Conservation (phyloP, 2,329 filamentous ascomycete genomes). For the Aspergillus sp. region DNA sequence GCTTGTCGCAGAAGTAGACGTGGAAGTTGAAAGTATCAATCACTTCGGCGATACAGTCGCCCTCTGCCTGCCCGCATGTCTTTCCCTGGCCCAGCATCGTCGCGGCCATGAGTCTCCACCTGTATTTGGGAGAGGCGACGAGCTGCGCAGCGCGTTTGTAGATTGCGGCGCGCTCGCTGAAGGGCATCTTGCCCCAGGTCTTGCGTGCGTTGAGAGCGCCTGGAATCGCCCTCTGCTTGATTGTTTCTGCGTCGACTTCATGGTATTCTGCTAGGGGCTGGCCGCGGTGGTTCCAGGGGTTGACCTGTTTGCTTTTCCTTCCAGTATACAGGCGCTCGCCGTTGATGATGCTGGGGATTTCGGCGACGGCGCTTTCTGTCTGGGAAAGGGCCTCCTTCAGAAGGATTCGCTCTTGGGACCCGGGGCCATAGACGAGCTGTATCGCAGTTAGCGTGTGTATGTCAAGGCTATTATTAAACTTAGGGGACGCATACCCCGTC, state of each 20-base stretch:
- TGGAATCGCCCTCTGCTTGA: background rate
- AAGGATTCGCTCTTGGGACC: background rate
- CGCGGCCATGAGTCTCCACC: constrained; percentile 90
- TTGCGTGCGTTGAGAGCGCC: background rate
- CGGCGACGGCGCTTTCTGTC: background rate
- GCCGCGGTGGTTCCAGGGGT: background rate
- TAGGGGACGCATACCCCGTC: background rate
- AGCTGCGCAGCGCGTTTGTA: constrained; percentile 69
- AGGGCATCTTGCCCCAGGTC: background rate
- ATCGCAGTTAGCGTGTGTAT: background rate
- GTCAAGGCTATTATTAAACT: too few species aligned
- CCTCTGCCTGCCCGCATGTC: constrained; percentile 96
- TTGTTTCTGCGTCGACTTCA: background rate
- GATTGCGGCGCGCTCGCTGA: background rate
- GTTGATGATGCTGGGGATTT: background rate
- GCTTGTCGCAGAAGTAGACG: constrained; percentile 76
- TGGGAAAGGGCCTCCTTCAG: background rate
- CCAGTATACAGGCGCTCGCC: background rate
- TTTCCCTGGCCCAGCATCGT: constrained; percentile 96
- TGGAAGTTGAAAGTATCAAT: constrained; percentile 74
- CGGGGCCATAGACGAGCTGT: background rate
- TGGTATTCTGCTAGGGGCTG: background rate
- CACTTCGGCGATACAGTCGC: constrained; percentile 86
- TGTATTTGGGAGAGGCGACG: constrained; percentile 75
- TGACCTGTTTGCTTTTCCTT: background rate